Percentiles rank a stretch among this genome's conserved stretches.
These are phyloP conservation scores for Silene coronaria DNA, from an alignment of 179 eudicot species.

Conservation along the genomic window DNA sequence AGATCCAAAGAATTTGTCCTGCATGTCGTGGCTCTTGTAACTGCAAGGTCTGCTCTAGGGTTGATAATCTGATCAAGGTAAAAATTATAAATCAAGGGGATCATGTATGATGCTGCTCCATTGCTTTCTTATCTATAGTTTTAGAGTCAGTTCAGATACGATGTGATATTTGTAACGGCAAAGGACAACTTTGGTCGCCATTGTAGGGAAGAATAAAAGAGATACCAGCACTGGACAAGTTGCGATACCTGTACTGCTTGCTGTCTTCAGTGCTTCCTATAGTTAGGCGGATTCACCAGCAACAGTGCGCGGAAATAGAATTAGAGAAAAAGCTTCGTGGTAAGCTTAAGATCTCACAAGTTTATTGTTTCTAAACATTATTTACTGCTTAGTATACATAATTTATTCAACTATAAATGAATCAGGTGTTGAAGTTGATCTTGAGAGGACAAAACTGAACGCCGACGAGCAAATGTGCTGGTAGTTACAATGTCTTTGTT, in stretches of 20 bases:
- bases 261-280: conserved; percentile 87
- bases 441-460: conserved; percentile 73
- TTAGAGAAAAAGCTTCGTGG: conserved; percentile 81
- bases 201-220: conserved; percentile 68
- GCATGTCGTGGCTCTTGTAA: conserved; percentile 92
- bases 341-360: conserved; percentile 25
- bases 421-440: conserved; percentile 74
- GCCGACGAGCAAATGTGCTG: conserved; percentile 99
- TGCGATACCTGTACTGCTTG: conserved; percentile 77
- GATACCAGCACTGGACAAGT: conserved; percentile 70
- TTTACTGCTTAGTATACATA: conserved; percentile 5
- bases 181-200: conserved; percentile 9
- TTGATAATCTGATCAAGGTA: conserved; percentile 88
- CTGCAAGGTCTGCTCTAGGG: conserved; percentile 79
- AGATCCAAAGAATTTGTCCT: conserved; percentile 75
- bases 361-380: neutral
- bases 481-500: conserved; percentile 34
- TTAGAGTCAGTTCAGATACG: neutral
- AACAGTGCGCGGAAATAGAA: conserved; percentile 82
- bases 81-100: conserved; percentile 7
- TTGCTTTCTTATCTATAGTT: neutral
- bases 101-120: neutral
- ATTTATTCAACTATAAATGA: conserved; percentile 18
- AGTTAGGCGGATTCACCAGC: conserved; percentile 65
- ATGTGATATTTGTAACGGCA: neutral